Base-by-base conservation (phyloP, 2,329 filamentous ascomycete genomes). In the Dactylonectria estremocensis region DNA sequence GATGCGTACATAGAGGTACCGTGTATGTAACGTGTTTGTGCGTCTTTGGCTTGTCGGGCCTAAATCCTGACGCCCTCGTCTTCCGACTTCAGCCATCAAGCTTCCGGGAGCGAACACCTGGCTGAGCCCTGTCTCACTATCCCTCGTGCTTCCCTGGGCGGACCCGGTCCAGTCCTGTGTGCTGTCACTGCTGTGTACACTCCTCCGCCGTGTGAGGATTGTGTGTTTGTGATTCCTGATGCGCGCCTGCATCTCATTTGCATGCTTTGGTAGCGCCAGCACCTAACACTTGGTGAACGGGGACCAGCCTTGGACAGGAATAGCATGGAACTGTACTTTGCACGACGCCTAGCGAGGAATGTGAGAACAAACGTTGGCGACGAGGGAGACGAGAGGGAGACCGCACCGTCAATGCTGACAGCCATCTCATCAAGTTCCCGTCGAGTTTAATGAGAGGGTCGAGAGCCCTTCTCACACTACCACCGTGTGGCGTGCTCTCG, bases 211-310 rank as follows among this genome's bases (percentile, higher is more conserved):
- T 57, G 61, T 31, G 9, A 31, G 56, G 49, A 53, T 54, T 65
- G 49, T 48, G 56, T 28, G 24, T 28, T 20, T 65, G 49, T 60
- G 56, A 65, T 54, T 56, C 50, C 33, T 64, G 58, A 50, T 67
- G 61, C 54, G 54, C 60, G 52, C 22, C 69, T 70, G 59, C 64
- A 67, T 56, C 61, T 69, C 62, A 69, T 69, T 49, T 68, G 64
- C 56, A 63, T 57, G 50, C 55, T 31, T 68, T 52, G 63, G 52
- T 58, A 70, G 61, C 35, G 35, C 18, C 46, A 40, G 28, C 20
- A 20, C 50, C 24, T 28, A 40, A 40, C 20, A 20, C 50, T n/a
- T 28, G 48, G 48, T 31, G 40, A 18, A 40, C 37, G 49, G 28
- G 58, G 59, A 28, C 16, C 18, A 37, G 58, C 58, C 50, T 33